Base-by-base conservation (phyloP, 805 yeast genomes). In the Saccharomycopsis javanensis region DNA sequence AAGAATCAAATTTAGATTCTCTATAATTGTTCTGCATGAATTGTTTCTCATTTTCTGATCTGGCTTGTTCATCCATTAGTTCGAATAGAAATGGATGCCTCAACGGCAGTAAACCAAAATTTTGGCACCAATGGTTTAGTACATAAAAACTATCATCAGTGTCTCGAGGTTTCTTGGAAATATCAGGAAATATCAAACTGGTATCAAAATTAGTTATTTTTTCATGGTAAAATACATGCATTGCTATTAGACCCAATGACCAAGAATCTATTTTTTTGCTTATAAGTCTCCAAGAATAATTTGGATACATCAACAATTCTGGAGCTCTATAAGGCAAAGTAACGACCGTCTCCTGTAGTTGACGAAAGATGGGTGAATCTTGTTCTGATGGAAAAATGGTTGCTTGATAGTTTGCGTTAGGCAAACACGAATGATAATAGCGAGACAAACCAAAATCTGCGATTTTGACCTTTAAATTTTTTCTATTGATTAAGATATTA, bases 401-500 rank as follows among this genome's bases (percentile, higher is more conserved):
- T 27, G 94, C 84, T 61, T 85, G 91, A 0, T 86, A 81, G 13
- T 85, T 79, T 64, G 82, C 86, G 57, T 79, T 77, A 3, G 33
- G 51, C 5, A 30, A 35, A 51, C 48, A 42, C 8, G 48, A 42
- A 42, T 42, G 48, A 42, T 64, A 77, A 78, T 56, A 67, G 60
- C 85, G 77, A 0, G 88, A 79, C 0, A 86, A 77, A 0, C 96
- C 96, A 65, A 89, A 88, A 65, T 89, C 96, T 55, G 89, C 85
- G 33, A 89, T 75, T 64, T 85, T 88, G 50, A 87, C 73, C 11
- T 20, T 18, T 13, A 42, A 23, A 13, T 10, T 42, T n/a, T 69
- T 69, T 23, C 82, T 71, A 0, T 71, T 65, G 3, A 86, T 68
- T 82, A 88, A 80, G 37, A 88, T 72, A 68, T 88, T 88, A 64